phyloP scores from a whole-genome alignment of 192 early-diverging fungal species.

The Linnemannia elongata region DNA sequence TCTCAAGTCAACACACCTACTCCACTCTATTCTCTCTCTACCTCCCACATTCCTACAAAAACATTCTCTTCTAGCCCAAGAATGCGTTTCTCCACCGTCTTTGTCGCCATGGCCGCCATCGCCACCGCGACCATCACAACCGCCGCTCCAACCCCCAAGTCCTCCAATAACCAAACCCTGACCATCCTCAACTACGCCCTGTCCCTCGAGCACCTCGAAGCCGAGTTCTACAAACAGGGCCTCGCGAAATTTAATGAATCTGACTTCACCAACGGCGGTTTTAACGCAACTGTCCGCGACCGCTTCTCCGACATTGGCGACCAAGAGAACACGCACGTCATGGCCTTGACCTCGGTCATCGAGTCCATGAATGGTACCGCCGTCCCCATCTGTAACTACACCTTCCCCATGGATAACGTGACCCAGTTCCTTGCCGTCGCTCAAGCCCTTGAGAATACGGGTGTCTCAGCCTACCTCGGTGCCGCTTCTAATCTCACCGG shows the following conservation, averaged over 20 bases:
- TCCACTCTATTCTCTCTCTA: background rate
- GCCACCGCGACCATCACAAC: background rate
- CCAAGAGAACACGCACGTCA: constrained; percentile 30
- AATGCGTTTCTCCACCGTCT: constrained; percentile 10
- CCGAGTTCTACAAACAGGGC: constrained; percentile 40
- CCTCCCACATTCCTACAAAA: background rate
- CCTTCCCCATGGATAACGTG: constrained; percentile 53
- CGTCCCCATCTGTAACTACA: constrained; percentile 27
- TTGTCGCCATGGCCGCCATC: constrained; percentile 7
- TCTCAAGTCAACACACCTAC: background rate
- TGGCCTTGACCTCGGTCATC: constrained; percentile 26
- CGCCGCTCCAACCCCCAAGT: background rate
- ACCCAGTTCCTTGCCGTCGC: constrained; percentile 62
- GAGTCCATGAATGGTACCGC: constrained; percentile 10
- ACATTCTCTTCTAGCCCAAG: background rate
- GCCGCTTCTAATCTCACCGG: constrained; percentile 14
- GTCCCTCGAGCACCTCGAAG: constrained; percentile 38
- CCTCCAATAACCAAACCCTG: background rate
- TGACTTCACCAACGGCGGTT: constrained; percentile 27
- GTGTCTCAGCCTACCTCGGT: constrained; percentile 66
- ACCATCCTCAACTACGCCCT: constrained; percentile 30
- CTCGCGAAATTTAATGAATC: constrained; percentile 17
- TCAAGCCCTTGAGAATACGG: constrained; percentile 63
- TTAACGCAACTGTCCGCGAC: constrained; percentile 21
- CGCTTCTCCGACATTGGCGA: constrained; percentile 21